These are phyloP conservation scores for Lentinula guzmanii DNA, from an alignment of 768 basidiomycete genomes.

Conservation along the genomic window DNA sequence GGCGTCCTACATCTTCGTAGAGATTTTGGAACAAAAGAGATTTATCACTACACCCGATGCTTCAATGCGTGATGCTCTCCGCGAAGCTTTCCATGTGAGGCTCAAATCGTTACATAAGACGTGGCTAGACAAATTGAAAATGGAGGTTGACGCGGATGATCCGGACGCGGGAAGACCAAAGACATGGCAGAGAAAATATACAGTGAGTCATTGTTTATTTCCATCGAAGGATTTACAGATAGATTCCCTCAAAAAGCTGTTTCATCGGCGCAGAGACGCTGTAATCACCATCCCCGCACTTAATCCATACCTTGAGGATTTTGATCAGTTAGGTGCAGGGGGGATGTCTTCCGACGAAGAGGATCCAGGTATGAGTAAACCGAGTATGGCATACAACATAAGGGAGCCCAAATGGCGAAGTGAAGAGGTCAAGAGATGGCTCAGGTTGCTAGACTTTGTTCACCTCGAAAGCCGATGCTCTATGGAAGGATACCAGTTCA, in stretches of 20 bases:
- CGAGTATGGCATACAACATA: not conserved
- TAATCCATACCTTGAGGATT: not conserved
- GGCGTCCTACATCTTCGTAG: not conserved
- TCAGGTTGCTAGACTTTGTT: too few relatives aligned
- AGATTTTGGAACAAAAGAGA: not conserved
- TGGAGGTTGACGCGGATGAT: not conserved
- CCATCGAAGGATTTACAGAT: not conserved
- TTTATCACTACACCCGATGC: not conserved
- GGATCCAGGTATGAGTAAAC: not conserved
- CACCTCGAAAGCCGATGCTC: too few relatives aligned
- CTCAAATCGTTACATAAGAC: not conserved
- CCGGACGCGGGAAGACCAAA: not conserved
- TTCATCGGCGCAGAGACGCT: not conserved
- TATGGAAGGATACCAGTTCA: too few relatives aligned
- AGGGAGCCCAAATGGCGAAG: too few relatives aligned
- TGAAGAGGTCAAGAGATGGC: too few relatives aligned
- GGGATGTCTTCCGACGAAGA: not conserved
- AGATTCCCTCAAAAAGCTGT: not conserved
- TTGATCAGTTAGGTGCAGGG: not conserved
- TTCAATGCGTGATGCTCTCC: not conserved
- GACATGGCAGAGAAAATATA: not conserved
- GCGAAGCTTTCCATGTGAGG: not conserved
- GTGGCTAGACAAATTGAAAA: not conserved
- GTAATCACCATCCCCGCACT: not conserved
- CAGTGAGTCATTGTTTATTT: not conserved